phyloP scores from a whole-genome alignment of 768 basidiomycete species.

The Rhizopogon vesiculosus region DNA sequence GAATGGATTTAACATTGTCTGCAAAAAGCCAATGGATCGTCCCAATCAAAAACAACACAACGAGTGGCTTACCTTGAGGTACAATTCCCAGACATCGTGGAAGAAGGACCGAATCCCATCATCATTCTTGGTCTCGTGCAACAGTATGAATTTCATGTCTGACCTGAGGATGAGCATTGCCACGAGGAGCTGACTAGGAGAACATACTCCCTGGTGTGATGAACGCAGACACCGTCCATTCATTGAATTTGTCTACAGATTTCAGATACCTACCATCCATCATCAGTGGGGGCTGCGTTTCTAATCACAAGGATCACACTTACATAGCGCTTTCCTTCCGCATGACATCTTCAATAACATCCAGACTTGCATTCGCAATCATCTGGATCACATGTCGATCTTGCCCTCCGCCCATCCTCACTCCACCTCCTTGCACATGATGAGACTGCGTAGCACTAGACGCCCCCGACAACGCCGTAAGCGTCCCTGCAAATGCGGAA shows the following conservation, averaged over 20 bases:
- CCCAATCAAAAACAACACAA: background rate
- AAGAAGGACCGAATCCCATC: conserved; percentile 94
- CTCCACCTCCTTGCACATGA: conserved; percentile 57
- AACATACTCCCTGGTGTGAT: conserved; percentile 89
- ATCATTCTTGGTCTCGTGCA: conserved; percentile 96
- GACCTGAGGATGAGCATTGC: conserved; percentile 16
- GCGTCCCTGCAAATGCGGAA: conserved; percentile 84
- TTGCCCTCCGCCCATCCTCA: conserved; percentile 74
- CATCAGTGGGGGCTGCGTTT: background rate
- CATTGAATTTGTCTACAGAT: conserved; percentile 95
- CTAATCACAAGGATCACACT: conserved; percentile 24
- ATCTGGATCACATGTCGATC: conserved; percentile 96
- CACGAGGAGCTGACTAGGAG: background rate
- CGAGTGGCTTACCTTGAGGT: conserved; percentile 72
- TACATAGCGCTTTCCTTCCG: conserved; percentile 77
- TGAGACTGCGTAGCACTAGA: conserved; percentile 63
- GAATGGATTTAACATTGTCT: conserved; percentile 95
- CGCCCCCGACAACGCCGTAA: conserved; percentile 83
- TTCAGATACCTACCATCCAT: conserved; percentile 76
- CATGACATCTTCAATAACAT: conserved; percentile 92
- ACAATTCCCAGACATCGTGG: conserved; percentile 94
- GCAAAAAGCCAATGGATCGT: conserved; percentile 4
- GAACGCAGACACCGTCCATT: conserved; percentile 97
- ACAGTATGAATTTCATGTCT: conserved; percentile 94
- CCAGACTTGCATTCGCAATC: conserved; percentile 96